phyloP scores from a whole-genome alignment of 148 eudicot species.

The Camellia sinensis region DNA sequence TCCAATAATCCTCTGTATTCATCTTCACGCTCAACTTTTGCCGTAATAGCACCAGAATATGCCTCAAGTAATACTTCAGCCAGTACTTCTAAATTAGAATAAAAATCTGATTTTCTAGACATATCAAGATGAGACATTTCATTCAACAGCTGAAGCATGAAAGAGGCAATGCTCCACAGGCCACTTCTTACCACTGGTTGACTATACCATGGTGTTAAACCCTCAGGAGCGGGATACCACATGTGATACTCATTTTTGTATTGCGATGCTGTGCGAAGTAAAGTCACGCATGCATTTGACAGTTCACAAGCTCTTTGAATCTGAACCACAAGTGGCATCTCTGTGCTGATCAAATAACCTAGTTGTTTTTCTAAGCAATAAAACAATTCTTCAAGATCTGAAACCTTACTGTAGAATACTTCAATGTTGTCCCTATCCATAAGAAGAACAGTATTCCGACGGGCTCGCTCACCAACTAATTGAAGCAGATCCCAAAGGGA shows the following conservation, averaged over 20 bases:
- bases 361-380: conserved; percentile 72
- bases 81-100: conserved; percentile 65
- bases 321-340: conserved; percentile 62
- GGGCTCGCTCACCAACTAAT: conserved; percentile 86
- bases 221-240: conserved; percentile 95
- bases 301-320: conserved; percentile 84
- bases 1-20: conserved; percentile 68
- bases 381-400: conserved; percentile 80
- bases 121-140: conserved; percentile 57
- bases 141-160: conserved; percentile 61
- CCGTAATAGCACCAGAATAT: conserved; percentile 79
- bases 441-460: conserved; percentile 79
- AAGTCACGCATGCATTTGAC: conserved; percentile 63
- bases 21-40: conserved; percentile 77
- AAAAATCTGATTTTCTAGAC: conserved; percentile 54
- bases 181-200: conserved; percentile 70
- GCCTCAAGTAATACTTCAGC: conserved; percentile 81
- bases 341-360: conserved; percentile 50
- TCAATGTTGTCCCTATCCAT: conserved; percentile 99
- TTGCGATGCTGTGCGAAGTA: conserved; percentile 53
- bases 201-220: conserved; percentile 88
- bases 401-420: conserved; percentile 92
- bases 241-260: conserved; percentile 80
- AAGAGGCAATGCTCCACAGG: conserved; percentile 77
- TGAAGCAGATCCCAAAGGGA: conserved; percentile 95